phyloP scores from a whole-genome alignment of 495 filamentous ascomycete species.

The Halenospora varia region DNA sequence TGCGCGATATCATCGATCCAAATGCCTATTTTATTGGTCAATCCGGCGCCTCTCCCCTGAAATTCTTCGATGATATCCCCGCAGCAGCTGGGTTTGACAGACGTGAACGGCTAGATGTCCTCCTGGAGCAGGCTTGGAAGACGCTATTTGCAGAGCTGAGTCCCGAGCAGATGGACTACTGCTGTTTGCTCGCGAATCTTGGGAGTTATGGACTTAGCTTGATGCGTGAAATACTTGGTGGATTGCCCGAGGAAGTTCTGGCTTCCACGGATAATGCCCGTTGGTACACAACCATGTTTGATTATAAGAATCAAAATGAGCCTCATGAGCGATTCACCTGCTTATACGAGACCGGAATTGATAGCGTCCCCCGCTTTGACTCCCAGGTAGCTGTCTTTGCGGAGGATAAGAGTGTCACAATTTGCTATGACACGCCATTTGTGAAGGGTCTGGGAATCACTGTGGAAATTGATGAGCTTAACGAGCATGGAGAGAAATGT shows the following conservation, averaged over 20 bases:
- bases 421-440: conserved; percentile 51
- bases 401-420: conserved; percentile 39
- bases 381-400: conserved; percentile 52
- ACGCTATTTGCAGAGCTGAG: conserved; percentile 4
- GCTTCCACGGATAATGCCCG: conserved; percentile 42
- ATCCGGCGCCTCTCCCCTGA: conserved; percentile 41
- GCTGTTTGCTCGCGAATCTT: conserved; percentile 41
- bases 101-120: background rate
- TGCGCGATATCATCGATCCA: conserved; percentile 50
- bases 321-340: conserved; percentile 35
- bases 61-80: conserved; percentile 29
- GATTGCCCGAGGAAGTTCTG: conserved; percentile 34
- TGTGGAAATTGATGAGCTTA: conserved; percentile 44
- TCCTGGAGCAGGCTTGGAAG: conserved; percentile 2
- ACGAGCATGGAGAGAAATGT: conserved; percentile 31
- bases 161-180: conserved; percentile 29
- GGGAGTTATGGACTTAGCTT: conserved; percentile 53
- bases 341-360: conserved; percentile 52
- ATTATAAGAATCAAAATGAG: conserved; percentile 3
- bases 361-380: conserved; percentile 51
- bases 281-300: conserved; percentile 32
- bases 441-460: conserved; percentile 42
- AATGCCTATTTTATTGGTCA: conserved; percentile 44
- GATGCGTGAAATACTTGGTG: conserved; percentile 52
- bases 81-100: conserved; percentile 19